These are phyloP conservation scores for Cryptococcus hybrid DNA, from an alignment of 1,284 basidiomycete genomes.

Conservation along the genomic window DNA sequence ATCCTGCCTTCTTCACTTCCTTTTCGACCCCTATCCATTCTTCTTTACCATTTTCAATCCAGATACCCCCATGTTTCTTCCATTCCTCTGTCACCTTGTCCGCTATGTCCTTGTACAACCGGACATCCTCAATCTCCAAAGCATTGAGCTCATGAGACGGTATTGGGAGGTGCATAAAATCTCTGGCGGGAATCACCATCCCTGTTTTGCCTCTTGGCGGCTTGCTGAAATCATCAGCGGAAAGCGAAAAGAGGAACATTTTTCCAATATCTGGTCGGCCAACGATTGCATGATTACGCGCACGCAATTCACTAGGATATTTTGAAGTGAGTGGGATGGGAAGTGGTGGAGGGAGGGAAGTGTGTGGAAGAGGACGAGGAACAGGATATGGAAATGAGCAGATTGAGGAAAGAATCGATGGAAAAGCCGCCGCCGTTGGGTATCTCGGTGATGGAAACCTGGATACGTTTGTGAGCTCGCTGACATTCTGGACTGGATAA, in stretches of 20 bases:
- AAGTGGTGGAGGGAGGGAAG: conserved; percentile 10
- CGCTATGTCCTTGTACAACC: conserved; percentile 67
- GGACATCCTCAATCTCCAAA: conserved; percentile 57
- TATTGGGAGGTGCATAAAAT: conserved; percentile 63
- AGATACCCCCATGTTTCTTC: conserved; percentile 31
- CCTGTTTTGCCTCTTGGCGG: conserved; percentile 26
- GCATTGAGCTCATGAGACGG: conserved; percentile 48
- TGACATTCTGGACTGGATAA: not conserved
- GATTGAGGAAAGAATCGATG: conserved; percentile 53
- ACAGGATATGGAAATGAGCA: conserved; percentile 43
- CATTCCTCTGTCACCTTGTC: conserved; percentile 58
- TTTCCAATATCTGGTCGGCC: conserved; percentile 45
- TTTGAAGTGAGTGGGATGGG: conserved; percentile 30
- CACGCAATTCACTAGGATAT: conserved; percentile 39
- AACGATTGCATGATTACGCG: conserved; percentile 51
- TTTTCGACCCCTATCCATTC: conserved; percentile 31
- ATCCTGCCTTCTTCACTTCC: not conserved
- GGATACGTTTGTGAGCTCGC: not conserved
- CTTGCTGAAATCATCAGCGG: not conserved
- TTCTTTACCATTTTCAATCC: conserved; percentile 13
- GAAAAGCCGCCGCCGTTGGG: conserved; percentile 26
- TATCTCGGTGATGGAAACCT: conserved; percentile 36
- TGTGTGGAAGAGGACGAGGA: conserved; percentile 9
- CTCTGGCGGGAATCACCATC: conserved; percentile 61
- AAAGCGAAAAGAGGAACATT: conserved; percentile 18